Evolutionary conservation across 2,329 filamentous ascomycete genomes (phyloP).

Genomic region (Trichoderma brevicompactum): DNA sequence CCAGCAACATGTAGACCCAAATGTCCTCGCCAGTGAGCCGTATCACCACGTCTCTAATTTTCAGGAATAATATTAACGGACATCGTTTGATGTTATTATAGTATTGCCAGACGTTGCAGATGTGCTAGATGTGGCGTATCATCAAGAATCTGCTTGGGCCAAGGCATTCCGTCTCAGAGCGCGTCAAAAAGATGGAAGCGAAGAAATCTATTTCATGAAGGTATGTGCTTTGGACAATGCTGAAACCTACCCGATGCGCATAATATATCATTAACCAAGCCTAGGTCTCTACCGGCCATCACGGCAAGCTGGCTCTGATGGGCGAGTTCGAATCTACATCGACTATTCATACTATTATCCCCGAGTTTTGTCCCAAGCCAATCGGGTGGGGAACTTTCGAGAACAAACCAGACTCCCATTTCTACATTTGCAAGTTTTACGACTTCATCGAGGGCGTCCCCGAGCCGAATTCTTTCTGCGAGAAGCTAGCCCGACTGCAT

Average conservation of each 20-base stretch:
- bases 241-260: not conserved
- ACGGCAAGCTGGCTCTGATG: constrained; percentile 22
- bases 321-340: constrained; percentile 20
- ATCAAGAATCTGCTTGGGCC: constrained; percentile 11
- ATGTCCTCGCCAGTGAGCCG: constrained; percentile 6
- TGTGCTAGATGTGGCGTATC: not conserved
- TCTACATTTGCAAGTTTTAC: constrained; percentile 22
- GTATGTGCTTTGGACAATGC: not conserved
- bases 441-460: constrained; percentile 10
- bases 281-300: constrained; percentile 9
- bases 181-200: not conserved
- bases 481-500: constrained; percentile 7
- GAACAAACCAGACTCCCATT: not conserved
- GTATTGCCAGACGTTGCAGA: not conserved
- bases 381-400: constrained; percentile 7
- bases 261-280: not conserved
- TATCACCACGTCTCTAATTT: not conserved
- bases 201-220: constrained; percentile 13
- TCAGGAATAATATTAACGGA: not conserved
- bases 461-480: constrained; percentile 12
- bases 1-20: not conserved
- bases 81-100: not conserved
- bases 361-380: constrained; percentile 9
- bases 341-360: not conserved
- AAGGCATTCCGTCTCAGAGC: constrained; percentile 7